Conservation (phyloP, 208 protist species). For the Leishmania turanica region DNA sequence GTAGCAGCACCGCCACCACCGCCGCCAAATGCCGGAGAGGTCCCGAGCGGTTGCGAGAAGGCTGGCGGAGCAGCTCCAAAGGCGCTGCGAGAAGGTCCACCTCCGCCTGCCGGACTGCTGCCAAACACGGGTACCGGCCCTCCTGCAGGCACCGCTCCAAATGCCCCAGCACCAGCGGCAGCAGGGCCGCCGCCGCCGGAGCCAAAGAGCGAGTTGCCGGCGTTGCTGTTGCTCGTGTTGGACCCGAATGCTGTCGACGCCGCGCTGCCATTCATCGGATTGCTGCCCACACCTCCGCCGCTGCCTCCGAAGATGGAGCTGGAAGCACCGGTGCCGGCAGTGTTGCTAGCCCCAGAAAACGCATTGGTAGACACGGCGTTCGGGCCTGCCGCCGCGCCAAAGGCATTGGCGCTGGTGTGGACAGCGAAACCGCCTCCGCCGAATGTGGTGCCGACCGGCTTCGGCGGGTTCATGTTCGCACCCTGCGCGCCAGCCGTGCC, state of each 20-base stretch:
- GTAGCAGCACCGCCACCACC: neutral
- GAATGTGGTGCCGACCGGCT: neutral
- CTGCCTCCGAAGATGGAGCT: neutral
- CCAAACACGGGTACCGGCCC: conserved; percentile 7
- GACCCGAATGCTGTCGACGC: neutral
- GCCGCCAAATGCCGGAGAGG: conserved; percentile 4
- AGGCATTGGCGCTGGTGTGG: neutral
- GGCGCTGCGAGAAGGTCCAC: neutral
- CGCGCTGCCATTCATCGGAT: neutral
- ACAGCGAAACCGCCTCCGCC: neutral
- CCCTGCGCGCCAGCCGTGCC: neutral
- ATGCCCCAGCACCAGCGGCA: neutral
- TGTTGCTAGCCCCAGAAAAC: neutral
- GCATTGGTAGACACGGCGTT: neutral
- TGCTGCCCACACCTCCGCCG: neutral
- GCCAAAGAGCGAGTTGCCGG: neutral
- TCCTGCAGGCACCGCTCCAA: conserved; percentile 10
- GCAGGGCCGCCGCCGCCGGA: neutral
- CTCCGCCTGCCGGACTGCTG: neutral
- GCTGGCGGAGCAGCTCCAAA: conserved; percentile 19
- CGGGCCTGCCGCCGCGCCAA: neutral
- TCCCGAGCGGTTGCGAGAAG: neutral
- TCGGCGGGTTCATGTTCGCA: neutral
- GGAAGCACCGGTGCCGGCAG: neutral
- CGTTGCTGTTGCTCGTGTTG: neutral